Evolutionary conservation across 495 filamentous ascomycete genomes (phyloP), one percentile per base, ranked within the genome.

Genomic region (Articulospora tetracladia): DNA sequence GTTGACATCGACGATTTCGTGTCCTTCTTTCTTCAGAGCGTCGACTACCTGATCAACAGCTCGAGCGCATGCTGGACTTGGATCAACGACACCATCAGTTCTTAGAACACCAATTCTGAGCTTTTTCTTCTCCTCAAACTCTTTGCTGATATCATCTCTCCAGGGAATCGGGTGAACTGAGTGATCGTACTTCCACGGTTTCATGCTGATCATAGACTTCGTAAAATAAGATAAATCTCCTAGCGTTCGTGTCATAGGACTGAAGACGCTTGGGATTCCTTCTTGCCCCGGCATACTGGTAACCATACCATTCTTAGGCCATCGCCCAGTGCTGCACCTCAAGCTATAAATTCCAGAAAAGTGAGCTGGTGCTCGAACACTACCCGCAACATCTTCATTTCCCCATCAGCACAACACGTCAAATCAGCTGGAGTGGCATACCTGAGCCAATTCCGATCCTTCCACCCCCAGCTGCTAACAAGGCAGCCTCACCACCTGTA

Each of bases 201-300:
- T 73, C 91, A 96, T 95, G 20, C 81, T 74, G 39, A 97, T 77
- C 39, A 97, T 74, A 23, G 84, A 82, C 41, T 82, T 81, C n/a
- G 89, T 85, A 70, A 98, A 97, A 72, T 95, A 97, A 17, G 79
- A 80, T 32, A 98, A 73, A 68, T 98, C 93, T 41, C 82, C 83
- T 67, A 97, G 72, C 1, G 94, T 96, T 58, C 92, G 82, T 12
- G 94, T 82, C 94, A 98, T 97, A 2, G 93, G 93, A 55, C 89
- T 93, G 71, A 93, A 97, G 23, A 96, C 90, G 67, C 87, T 90
- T 1, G 89, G 81, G 30, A 98, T 85, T 2, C 93, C 93, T 71
- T 98, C 93, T 71, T 98, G 93, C 0, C 93, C 93, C 0, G 89
- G 84, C 93, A 97, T 97, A 63, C 89, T 93, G 1, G 94, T 97